These are phyloP conservation scores for Babesia gibsoni DNA, from an alignment of 169 alveolate species.

Conservation along the genomic window DNA sequence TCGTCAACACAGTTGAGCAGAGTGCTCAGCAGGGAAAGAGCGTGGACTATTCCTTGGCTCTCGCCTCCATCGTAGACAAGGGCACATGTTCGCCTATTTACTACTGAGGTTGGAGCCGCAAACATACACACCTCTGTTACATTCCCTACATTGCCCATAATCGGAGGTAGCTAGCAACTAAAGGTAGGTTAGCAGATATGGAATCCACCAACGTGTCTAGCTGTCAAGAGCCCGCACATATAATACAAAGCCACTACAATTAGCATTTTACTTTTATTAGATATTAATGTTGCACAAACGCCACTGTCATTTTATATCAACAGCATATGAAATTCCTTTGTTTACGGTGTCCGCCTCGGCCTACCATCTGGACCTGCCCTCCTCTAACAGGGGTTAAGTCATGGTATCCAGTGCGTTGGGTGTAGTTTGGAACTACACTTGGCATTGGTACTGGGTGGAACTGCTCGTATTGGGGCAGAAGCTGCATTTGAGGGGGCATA, in stretches of 20 bases:
- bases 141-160: not conserved
- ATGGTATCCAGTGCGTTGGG: conserved; percentile 1
- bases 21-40: conserved; percentile 20
- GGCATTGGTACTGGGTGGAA: conserved; percentile 6
- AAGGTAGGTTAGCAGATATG: too few relatives aligned
- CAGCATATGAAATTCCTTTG: conserved; percentile 61
- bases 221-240: too few relatives aligned
- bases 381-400: conserved; percentile 4
- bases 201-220: too few relatives aligned
- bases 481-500: conserved; percentile 6
- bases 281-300: not conserved
- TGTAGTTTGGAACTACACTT: not conserved
- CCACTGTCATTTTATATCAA: not conserved
- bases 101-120: not conserved
- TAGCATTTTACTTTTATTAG: not conserved
- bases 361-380: conserved; percentile 14
- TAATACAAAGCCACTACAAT: not conserved
- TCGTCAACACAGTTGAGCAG: conserved; percentile 18
- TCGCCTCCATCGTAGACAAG: conserved; percentile 25
- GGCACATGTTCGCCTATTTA: conserved; percentile 8
- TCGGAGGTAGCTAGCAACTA: too few relatives aligned
- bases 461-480: conserved; percentile 40
- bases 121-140: not conserved
- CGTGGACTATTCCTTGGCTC: conserved; percentile 9
- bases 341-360: conserved; percentile 47